A percentile compares a stretch with the other conserved stretches of the same genome.
These are phyloP conservation scores for Diddensiella transvaalensis DNA, from an alignment of 805 yeast genomes.

Conservation along the genomic window DNA sequence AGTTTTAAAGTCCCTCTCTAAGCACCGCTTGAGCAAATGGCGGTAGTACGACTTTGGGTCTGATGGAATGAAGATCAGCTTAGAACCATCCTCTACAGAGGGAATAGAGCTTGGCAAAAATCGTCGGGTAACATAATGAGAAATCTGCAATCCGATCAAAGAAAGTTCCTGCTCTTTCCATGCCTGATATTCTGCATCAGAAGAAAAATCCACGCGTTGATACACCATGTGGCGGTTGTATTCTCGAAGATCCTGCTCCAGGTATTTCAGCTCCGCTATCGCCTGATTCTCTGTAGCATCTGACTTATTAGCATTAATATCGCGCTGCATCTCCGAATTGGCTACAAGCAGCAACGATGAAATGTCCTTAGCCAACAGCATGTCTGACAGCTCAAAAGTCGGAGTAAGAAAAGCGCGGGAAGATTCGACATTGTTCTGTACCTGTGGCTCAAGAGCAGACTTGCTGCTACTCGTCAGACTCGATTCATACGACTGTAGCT, in stretches of 20 bases:
- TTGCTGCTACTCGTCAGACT: constrained; percentile 13
- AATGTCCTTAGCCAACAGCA: constrained; percentile 49
- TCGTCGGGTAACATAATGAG: constrained; percentile 15
- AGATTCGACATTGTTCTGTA: constrained; percentile 5
- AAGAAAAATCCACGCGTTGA: constrained; percentile 37
- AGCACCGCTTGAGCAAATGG: constrained; percentile 41
- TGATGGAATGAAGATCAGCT: constrained; percentile 39
- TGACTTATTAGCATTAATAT: constrained; percentile 43
- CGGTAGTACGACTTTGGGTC: constrained; percentile 41
- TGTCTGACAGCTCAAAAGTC: constrained; percentile 51
- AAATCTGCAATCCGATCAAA: constrained; percentile 33
- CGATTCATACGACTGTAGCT: constrained; percentile 18
- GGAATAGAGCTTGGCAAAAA: constrained; percentile 2
- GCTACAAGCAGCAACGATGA: constrained; percentile 49
- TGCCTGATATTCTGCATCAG: constrained; percentile 32
- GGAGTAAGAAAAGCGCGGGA: constrained; percentile 33
- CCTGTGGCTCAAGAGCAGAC: constrained; percentile 9
- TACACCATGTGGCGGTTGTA: constrained; percentile 34
- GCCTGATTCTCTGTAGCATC: constrained; percentile 36
- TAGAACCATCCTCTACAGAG: constrained; percentile 6
- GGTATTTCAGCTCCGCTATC: constrained; percentile 32
- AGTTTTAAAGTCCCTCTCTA: constrained; percentile 38
- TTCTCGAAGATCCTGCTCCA: constrained; percentile 25
- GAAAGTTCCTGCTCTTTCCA: constrained; percentile 43
- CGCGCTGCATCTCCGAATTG: constrained; percentile 50